These are phyloP conservation scores for Cryphonectria nitschkei DNA, from an alignment of 2,329 filamentous ascomycete genomes.

Conservation along the genomic window DNA sequence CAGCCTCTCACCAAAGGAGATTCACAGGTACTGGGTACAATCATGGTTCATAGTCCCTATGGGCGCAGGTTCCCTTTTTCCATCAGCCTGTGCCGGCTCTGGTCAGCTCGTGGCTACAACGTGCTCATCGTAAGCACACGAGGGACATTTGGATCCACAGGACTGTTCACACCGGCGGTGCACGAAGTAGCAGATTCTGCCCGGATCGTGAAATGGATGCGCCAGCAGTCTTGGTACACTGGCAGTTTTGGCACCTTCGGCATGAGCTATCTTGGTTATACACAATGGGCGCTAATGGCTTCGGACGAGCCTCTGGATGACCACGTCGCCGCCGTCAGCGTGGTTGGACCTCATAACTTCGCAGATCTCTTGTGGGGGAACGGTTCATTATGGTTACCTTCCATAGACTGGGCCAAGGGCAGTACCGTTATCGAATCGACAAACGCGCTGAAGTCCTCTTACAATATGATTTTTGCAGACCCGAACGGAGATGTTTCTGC, in stretches of 20 bases:
- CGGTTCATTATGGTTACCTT: slow-evolving; percentile 25
- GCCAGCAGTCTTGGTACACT: slow-evolving; percentile 32
- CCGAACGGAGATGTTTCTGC: not conserved
- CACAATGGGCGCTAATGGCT: slow-evolving; percentile 32
- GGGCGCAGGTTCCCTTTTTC: slow-evolving; percentile 24
- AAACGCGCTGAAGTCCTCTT: not conserved
- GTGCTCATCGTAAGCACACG: slow-evolving; percentile 32
- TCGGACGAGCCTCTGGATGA: slow-evolving; percentile 28
- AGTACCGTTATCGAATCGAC: not conserved
- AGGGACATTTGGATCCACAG: slow-evolving; percentile 33
- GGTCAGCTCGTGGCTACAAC: slow-evolving; percentile 33
- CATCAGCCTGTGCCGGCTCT: slow-evolving; percentile 20
- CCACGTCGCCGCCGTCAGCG: slow-evolving; percentile 25
- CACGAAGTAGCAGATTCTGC: slow-evolving; percentile 26
- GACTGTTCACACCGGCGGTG: slow-evolving; percentile 21
- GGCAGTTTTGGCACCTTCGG: slow-evolving; percentile 32
- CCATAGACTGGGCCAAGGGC: slow-evolving; percentile 17
- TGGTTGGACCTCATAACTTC: slow-evolving; percentile 27
- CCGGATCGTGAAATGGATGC: slow-evolving; percentile 32
- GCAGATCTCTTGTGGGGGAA: slow-evolving; percentile 27
- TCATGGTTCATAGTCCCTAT: slow-evolving; percentile 30
- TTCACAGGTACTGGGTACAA: slow-evolving; percentile 15
- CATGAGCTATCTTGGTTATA: slow-evolving; percentile 30
- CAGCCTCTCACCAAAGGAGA: slow-evolving; percentile 21
- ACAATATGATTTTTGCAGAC: not conserved